These are phyloP conservation scores for Silene vulgaris DNA, from an alignment of 179 eudicot species.

Conservation along the genomic window DNA sequence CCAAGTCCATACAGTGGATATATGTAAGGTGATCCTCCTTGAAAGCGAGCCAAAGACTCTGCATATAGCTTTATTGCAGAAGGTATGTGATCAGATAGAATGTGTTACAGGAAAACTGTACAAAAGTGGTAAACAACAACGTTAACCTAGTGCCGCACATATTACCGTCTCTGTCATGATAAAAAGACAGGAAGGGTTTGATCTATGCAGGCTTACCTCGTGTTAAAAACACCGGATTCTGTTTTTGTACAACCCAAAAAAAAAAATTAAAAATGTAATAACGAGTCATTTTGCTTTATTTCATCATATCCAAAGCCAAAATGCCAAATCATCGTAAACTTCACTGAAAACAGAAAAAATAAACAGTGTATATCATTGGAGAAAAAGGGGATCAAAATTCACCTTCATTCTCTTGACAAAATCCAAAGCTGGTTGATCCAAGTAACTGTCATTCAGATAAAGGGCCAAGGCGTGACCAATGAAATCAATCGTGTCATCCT, in stretches of 20 bases:
- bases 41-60: constrained; percentile 79
- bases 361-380: background rate
- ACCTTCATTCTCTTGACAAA: constrained; percentile 81
- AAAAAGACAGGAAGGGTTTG: background rate
- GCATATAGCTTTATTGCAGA: constrained; percentile 55
- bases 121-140: background rate
- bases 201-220: background rate
- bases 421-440: constrained; percentile 66
- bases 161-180: background rate
- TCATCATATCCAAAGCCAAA: no score
- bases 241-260: no score
- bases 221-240: no score
- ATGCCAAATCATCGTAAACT: no score
- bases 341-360: no score
- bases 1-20: constrained; percentile 82
- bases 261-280: no score
- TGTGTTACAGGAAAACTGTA: background rate
- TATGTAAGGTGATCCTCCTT: constrained; percentile 77
- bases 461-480: constrained; percentile 88
- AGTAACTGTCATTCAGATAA: constrained; percentile 50
- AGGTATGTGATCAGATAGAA: constrained; percentile 16
- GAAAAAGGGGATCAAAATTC: constrained; percentile 2
- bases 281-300: background rate
- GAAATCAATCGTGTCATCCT: constrained; percentile 75
- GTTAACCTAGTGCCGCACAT: no score